A percentile compares a stretch with the other conserved stretches of the same genome.
Evolutionary conservation across 2,329 filamentous ascomycete species (phyloP).

Genomic region (Parastagonospora avenae): DNA sequence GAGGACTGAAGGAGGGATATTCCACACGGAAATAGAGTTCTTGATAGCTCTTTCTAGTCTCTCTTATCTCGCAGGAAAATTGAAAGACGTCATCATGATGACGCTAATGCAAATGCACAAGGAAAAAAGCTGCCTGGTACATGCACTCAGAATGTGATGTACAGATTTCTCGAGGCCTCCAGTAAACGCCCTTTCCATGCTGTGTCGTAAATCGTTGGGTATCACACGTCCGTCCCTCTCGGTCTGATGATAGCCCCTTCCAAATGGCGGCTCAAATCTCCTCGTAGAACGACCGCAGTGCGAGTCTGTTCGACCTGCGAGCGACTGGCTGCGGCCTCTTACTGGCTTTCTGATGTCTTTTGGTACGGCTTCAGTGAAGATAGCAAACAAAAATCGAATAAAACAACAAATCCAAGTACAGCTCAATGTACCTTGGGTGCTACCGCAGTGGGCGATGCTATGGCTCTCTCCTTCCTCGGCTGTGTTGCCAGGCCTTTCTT

Average conservation of each 20-base stretch:
- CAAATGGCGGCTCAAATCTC: too few species aligned
- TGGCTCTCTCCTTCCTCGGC: slow-evolving; percentile 30
- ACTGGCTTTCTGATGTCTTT: neutral
- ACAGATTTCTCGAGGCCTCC: neutral
- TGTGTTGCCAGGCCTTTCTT: slow-evolving; percentile 47
- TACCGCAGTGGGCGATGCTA: slow-evolving; percentile 6
- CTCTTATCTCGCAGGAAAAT: neutral
- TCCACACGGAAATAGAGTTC: neutral
- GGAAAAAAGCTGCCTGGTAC: neutral
- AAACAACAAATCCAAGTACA: slow-evolving; percentile 17
- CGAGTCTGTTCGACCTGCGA: neutral
- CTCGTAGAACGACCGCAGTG: neutral
- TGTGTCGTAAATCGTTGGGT: neutral
- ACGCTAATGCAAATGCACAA: slow-evolving; percentile 14
- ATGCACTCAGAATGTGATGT: neutral
- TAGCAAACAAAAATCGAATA: neutral
- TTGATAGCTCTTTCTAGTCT: neutral
- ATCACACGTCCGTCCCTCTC: neutral
- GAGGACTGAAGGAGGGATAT: neutral
- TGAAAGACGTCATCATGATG: slow-evolving; percentile 18
- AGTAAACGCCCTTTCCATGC: neutral
- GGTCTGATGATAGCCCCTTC: neutral
- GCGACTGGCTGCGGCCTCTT: neutral
- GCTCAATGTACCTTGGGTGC: slow-evolving; percentile 26
- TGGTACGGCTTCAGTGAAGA: neutral